Conservation (phyloP, 305 asterid species). For the Ilex paraguariensis region DNA sequence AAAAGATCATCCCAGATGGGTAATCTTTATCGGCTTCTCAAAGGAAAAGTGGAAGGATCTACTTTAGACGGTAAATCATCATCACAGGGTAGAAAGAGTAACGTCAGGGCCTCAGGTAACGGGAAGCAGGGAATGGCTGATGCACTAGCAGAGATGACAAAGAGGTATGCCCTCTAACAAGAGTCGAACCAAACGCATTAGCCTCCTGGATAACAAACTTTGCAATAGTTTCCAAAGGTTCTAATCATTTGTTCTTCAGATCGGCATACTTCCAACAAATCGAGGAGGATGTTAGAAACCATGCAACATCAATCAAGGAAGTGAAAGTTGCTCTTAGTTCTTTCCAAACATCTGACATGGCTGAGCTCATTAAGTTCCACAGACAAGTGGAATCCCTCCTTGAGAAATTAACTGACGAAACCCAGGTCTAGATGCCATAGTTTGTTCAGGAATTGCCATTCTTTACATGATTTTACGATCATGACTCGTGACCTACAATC, state of each 20-base stretch:
- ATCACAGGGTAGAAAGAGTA: conserved; percentile 37
- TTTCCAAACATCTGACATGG: conserved; percentile 68
- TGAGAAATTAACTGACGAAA: conserved; percentile 74
- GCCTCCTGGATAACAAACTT: no score
- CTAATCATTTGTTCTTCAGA: conserved; percentile 27
- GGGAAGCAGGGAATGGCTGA: conserved; percentile 84
- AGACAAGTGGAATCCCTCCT: conserved; percentile 61
- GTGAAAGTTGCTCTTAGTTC: conserved; percentile 41
- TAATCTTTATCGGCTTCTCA: conserved; percentile 67
- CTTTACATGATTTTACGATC: background rate
- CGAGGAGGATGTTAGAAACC: conserved; percentile 67
- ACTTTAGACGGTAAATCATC: conserved; percentile 40
- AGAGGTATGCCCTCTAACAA: conserved; percentile 31
- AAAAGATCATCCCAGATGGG: conserved; percentile 94
- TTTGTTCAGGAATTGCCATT: background rate
- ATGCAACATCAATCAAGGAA: conserved; percentile 43
- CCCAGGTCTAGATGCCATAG: conserved; percentile 35
- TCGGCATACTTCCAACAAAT: conserved; percentile 74
- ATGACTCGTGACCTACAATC: conserved; percentile 9
- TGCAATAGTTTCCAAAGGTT: no score
- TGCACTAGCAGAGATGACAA: conserved; percentile 83
- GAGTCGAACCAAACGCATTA: background rate
- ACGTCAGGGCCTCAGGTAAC: conserved; percentile 23
- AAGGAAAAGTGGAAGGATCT: conserved; percentile 86
- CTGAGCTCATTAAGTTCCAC: conserved; percentile 63